These are phyloP conservation scores for Hippophae rhamnoides DNA, from an alignment of 306 rosid species.

Conservation along the genomic window DNA sequence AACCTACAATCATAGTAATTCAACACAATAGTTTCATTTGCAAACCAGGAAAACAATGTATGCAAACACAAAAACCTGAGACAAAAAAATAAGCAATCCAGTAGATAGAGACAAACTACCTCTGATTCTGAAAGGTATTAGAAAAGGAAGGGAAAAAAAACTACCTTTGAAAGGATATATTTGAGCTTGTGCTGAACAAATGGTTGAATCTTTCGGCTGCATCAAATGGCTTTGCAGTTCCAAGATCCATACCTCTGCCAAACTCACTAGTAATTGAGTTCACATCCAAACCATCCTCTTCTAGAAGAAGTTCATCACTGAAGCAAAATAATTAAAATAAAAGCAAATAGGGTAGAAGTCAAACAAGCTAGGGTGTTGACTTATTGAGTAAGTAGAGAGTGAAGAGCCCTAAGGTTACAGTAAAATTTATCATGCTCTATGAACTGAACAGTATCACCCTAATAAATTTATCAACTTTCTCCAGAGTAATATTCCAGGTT, in stretches of 20 bases:
- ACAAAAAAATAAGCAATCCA: no score
- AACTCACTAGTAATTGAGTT: slow-evolving; percentile 47
- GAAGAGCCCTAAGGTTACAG: slow-evolving; percentile 3
- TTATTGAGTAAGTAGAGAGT: background rate
- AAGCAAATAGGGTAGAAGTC: background rate
- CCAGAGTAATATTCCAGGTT: no score
- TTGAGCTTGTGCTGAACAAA: slow-evolving; percentile 36
- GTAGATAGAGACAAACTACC: no score
- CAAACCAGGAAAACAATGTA: no score
- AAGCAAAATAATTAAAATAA: slow-evolving; percentile 19
- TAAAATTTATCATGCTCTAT: slow-evolving; percentile 3
- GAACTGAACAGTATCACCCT: no score
- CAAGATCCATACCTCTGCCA: slow-evolving; percentile 57
- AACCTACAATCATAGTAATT: no score
- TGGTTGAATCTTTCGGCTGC: slow-evolving; percentile 57
- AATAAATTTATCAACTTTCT: no score
- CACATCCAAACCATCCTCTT: slow-evolving; percentile 71
- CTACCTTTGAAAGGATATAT: slow-evolving; percentile 56
- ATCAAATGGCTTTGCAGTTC: slow-evolving; percentile 49
- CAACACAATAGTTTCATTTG: no score
- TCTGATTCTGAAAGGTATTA: no score
- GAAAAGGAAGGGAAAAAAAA: slow-evolving; percentile 3
- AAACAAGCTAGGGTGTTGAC: background rate
- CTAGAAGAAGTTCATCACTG: slow-evolving; percentile 96
- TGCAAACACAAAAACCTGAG: no score